These are phyloP conservation scores for Xylaria scruposa DNA, from an alignment of 495 filamentous ascomycete species.

Conservation along the genomic window DNA sequence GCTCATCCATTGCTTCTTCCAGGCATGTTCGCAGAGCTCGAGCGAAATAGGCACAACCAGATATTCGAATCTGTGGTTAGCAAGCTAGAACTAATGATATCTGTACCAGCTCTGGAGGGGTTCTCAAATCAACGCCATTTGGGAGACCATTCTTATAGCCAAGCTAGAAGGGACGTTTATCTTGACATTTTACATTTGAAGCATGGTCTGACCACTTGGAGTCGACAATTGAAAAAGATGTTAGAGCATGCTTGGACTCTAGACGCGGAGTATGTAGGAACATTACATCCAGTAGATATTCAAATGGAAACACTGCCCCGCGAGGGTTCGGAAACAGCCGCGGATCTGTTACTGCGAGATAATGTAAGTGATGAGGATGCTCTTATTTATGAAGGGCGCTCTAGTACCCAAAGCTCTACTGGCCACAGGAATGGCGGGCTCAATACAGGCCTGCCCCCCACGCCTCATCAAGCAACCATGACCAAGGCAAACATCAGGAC, in stretches of 20 bases:
- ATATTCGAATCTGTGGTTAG: background rate
- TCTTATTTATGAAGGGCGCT: background rate
- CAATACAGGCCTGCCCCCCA: no score
- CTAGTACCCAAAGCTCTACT: background rate
- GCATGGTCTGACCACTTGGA: background rate
- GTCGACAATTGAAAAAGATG: constrained; percentile 1
- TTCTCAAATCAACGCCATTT: background rate
- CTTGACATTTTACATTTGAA: background rate
- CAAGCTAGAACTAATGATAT: background rate
- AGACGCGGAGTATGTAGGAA: background rate
- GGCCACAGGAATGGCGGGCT: no score
- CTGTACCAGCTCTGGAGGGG: background rate
- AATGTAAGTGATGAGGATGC: background rate
- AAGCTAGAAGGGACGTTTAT: background rate
- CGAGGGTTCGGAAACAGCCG: background rate
- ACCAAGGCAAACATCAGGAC: background rate
- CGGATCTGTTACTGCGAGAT: no score
- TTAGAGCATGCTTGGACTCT: background rate
- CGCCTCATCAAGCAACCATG: background rate
- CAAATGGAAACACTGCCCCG: background rate
- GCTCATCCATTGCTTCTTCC: constrained; percentile 1
- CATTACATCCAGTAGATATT: background rate
- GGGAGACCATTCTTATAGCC: background rate
- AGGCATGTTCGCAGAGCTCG: constrained; percentile 2
- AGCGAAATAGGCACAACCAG: background rate